Conservation (phyloP, 805 yeast genomes). For the Cyberlindnera mississippiensis region DNA sequence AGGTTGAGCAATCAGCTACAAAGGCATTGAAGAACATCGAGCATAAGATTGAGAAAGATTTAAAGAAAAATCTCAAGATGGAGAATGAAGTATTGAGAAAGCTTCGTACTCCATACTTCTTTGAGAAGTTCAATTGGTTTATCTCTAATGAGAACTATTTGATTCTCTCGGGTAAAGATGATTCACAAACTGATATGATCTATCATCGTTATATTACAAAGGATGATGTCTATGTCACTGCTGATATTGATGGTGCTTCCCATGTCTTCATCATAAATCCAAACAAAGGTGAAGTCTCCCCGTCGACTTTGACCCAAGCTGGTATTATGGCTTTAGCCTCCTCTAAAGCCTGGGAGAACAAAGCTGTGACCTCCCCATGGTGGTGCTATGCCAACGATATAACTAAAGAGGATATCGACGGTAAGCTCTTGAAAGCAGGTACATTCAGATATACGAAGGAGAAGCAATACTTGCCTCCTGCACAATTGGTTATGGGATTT, state of each 20-base stretch:
- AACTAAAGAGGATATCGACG: constrained; percentile 62
- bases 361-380: constrained; percentile 81
- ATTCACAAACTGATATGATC: constrained; percentile 72
- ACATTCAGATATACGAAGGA: constrained; percentile 49
- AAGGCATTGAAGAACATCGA: constrained; percentile 83
- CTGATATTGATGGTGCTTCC: constrained; percentile 70
- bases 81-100: constrained; percentile 51
- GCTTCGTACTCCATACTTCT: constrained; percentile 76
- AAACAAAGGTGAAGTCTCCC: constrained; percentile 69
- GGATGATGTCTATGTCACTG: constrained; percentile 67
- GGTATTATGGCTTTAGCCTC: constrained; percentile 80
- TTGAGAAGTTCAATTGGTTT: constrained; percentile 94
- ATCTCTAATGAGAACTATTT: constrained; percentile 85
- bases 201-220: constrained; percentile 72
- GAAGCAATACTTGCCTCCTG: constrained; percentile 64
- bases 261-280: constrained; percentile 83
- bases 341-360: constrained; percentile 87
- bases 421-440: constrained; percentile 60
- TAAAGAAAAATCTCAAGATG: constrained; percentile 58
- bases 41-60: constrained; percentile 66
- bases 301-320: constrained; percentile 85
- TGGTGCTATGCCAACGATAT: constrained; percentile 67
- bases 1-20: constrained; percentile 73
- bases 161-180: constrained; percentile 84
- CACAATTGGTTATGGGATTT: constrained; percentile 87